Evolutionary conservation across 2,329 filamentous ascomycete species (phyloP).

Genomic region (Hymenoscyphus repandus): DNA sequence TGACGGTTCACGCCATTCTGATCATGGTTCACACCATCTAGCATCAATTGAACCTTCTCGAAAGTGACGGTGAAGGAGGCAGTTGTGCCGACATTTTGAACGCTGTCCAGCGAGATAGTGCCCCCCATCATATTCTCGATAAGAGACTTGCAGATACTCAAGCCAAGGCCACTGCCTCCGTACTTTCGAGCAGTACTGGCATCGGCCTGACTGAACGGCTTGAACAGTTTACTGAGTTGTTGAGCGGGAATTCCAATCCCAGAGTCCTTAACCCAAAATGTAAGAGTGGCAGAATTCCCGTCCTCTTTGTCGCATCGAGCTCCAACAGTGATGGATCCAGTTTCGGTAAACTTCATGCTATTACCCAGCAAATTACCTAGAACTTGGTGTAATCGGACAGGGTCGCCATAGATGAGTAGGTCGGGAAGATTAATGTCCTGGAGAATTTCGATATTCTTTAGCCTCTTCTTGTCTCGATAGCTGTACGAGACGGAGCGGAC

Average conservation of each 20-base stretch:
- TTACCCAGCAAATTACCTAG: conserved; percentile 84
- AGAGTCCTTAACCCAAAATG: conserved; percentile 83
- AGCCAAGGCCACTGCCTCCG: conserved; percentile 81
- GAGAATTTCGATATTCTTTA: conserved; percentile 57
- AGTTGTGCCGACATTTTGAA: conserved; percentile 64
- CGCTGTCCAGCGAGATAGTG: conserved; percentile 74
- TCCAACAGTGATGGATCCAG: conserved; percentile 78
- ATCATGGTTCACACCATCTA: conserved; percentile 45
- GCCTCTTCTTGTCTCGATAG: conserved; percentile 57
- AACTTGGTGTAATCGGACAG: conserved; percentile 62
- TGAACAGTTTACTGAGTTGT: conserved; percentile 79
- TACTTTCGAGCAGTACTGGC: conserved; percentile 86
- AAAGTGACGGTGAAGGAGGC: conserved; percentile 81
- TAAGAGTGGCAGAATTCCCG: conserved; percentile 64
- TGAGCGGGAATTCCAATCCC: conserved; percentile 86
- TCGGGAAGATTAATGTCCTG: conserved; percentile 65
- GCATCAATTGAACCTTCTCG: conserved; percentile 67
- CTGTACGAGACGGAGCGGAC: conserved; percentile 62
- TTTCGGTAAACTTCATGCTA: conserved; percentile 88
- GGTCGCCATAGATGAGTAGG: conserved; percentile 65
- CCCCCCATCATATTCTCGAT: conserved; percentile 91
- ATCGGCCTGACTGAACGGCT: conserved; percentile 90
- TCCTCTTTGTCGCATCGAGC: conserved; percentile 69
- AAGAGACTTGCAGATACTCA: conserved; percentile 92
- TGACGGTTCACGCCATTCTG: conserved; percentile 27